A percentile compares a stretch with the other conserved stretches of the same genome.
These are phyloP conservation scores for Talaromyces islandicus DNA, from an alignment of 2,329 filamentous ascomycete species.

Conservation along the genomic window DNA sequence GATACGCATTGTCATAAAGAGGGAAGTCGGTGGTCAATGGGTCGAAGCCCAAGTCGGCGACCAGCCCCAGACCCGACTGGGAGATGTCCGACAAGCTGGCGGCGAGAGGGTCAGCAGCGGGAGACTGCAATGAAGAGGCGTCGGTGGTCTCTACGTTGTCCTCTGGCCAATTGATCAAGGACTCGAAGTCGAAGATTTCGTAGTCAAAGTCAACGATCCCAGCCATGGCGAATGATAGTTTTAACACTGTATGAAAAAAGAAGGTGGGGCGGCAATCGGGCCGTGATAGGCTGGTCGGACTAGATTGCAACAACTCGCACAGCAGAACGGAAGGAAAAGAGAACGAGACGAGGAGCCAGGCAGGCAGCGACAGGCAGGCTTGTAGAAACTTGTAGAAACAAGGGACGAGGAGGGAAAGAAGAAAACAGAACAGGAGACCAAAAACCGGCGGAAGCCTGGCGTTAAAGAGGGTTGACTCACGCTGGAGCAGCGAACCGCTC, in stretches of 20 bases:
- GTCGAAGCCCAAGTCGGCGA: neutral
- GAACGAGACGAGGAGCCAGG: neutral
- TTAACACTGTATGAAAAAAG: neutral
- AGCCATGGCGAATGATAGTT: neutral
- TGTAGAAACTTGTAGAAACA: neutral
- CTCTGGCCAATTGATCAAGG: slow-evolving; percentile 24
- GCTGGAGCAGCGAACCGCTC: neutral
- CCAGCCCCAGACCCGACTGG: neutral
- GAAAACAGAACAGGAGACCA: neutral
- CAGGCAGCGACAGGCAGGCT: neutral
- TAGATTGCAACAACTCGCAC: neutral
- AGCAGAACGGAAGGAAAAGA: neutral
- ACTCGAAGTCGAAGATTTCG: slow-evolving; percentile 29
- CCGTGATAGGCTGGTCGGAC: neutral
- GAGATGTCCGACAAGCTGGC: neutral
- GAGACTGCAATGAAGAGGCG: neutral
- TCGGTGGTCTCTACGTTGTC: slow-evolving; percentile 20
- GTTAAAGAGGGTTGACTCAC: neutral
- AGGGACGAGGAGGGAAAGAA: neutral
- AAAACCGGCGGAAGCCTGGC: neutral
- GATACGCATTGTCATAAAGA: neutral
- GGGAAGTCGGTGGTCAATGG: neutral
- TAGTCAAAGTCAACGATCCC: slow-evolving; percentile 8
- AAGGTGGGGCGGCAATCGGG: neutral
- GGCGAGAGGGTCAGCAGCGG: neutral